Conservation (phyloP, 2,329 filamentous ascomycete genomes). For the Pseudogymnoascus pannorum region DNA sequence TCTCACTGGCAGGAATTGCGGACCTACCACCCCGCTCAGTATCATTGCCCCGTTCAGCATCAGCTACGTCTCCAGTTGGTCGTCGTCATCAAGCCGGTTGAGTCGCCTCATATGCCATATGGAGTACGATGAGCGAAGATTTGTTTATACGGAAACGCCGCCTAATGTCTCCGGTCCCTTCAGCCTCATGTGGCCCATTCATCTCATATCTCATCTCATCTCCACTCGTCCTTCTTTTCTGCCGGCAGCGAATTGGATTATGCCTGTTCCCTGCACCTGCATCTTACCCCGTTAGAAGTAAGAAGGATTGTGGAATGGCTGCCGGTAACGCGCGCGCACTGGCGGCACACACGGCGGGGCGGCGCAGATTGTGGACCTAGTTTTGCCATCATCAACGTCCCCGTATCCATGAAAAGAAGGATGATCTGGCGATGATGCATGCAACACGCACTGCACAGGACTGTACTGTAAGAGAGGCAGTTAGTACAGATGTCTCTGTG, state of each 20-base stretch:
- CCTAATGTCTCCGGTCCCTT: not conserved
- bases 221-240: not conserved
- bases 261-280: not conserved
- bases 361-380: not conserved
- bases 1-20: not conserved
- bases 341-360: not conserved
- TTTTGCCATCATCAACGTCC: not conserved
- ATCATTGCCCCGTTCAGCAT: not conserved
- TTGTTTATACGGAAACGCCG: not conserved
- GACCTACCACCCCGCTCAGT: not conserved
- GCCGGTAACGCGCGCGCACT: not conserved
- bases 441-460: not conserved
- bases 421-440: not conserved
- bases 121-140: not conserved
- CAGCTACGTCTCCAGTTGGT: not conserved
- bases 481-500: not conserved
- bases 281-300: not conserved
- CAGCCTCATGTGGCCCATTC: conserved; percentile 1
- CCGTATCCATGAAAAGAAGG: not conserved
- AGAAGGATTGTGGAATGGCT: not conserved
- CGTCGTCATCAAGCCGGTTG: not conserved
- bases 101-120: not conserved
- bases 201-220: not conserved
- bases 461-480: not conserved
- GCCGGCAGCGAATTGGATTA: not conserved